Conservation (phyloP, 2,329 filamentous ascomycete genomes). For the Penicillium expansum region DNA sequence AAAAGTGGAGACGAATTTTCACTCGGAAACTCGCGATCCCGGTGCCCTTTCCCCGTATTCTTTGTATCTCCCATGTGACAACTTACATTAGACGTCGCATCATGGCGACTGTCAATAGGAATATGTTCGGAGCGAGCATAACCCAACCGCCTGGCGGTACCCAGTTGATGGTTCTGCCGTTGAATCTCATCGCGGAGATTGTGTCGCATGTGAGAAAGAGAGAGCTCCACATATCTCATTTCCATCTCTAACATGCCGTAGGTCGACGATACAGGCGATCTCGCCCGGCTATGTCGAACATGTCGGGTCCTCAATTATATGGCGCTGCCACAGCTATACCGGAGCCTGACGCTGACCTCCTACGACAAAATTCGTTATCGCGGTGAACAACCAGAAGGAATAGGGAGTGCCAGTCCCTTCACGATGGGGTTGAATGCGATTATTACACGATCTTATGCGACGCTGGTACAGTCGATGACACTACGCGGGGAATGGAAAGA, state of each 20-base stretch:
- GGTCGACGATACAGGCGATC: constrained; percentile 58
- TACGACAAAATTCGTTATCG: constrained; percentile 59
- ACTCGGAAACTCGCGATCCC: constrained; percentile 22
- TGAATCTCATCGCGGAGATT: constrained; percentile 59
- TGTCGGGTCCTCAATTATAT: constrained; percentile 64
- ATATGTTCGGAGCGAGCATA: constrained; percentile 43
- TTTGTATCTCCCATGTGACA: constrained; percentile 15
- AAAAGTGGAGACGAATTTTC: constrained; percentile 13
- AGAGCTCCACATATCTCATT: background rate
- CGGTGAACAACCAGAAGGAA: constrained; percentile 58
- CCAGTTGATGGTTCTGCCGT: constrained; percentile 47
- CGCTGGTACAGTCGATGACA: constrained; percentile 53
- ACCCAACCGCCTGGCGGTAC: constrained; percentile 29
- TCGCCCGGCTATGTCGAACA: constrained; percentile 59
- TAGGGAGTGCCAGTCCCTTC: constrained; percentile 62
- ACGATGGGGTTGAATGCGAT: constrained; percentile 62
- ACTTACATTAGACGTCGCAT: constrained; percentile 30
- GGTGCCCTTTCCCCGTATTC: constrained; percentile 15
- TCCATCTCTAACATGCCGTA: constrained; percentile 28
- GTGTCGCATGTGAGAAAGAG: constrained; percentile 52
- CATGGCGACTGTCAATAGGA: constrained; percentile 44
- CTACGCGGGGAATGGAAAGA: constrained; percentile 59
- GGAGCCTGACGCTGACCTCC: constrained; percentile 54
- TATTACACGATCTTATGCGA: constrained; percentile 55
- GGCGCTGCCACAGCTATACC: constrained; percentile 61